Percentiles rank a stretch among this genome's conserved stretches.
phyloP scores from a whole-genome alignment of 2,329 filamentous ascomycete species.

The Beauveria caledonica region DNA sequence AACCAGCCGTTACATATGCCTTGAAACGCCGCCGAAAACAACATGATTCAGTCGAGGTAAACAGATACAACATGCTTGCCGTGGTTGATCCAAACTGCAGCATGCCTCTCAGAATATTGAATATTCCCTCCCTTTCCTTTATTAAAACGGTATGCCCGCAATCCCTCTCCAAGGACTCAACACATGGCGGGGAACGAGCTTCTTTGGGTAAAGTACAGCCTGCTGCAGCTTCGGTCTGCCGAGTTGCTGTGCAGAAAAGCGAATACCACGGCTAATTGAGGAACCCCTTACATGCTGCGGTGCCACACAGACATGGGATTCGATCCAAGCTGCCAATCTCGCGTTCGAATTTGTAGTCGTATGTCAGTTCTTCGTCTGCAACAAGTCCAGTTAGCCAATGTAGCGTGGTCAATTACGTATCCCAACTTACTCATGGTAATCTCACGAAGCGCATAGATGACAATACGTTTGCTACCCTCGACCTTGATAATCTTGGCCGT shows the following conservation, averaged over 20 bases:
- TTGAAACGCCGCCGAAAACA: constrained; percentile 4
- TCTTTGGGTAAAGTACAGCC: neutral
- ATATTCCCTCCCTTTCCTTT: neutral
- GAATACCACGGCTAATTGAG: constrained; percentile 62
- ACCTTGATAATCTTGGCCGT: constrained; percentile 99
- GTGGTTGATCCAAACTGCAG: neutral
- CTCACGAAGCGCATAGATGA: constrained; percentile 95
- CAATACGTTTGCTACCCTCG: constrained; percentile 94
- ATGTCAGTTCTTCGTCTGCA: constrained; percentile 94
- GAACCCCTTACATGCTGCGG: constrained; percentile 94
- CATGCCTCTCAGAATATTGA: neutral
- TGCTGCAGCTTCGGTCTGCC: neutral
- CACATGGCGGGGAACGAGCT: neutral
- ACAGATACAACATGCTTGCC: neutral
- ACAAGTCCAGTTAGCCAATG: constrained; percentile 17
- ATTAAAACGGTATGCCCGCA: neutral
- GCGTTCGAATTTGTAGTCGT: constrained; percentile 99
- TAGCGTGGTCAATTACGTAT: neutral
- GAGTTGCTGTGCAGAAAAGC: neutral
- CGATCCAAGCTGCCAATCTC: constrained; percentile 91
- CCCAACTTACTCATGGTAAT: constrained; percentile 77
- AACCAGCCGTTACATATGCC: neutral
- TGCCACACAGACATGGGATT: constrained; percentile 95
- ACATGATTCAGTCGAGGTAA: neutral
- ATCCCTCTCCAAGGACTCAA: neutral